Evolutionary conservation across 1,284 basidiomycete genomes (phyloP), one percentile per base, ranked within the genome.

Genomic region (Malassezia dermatis): DNA sequence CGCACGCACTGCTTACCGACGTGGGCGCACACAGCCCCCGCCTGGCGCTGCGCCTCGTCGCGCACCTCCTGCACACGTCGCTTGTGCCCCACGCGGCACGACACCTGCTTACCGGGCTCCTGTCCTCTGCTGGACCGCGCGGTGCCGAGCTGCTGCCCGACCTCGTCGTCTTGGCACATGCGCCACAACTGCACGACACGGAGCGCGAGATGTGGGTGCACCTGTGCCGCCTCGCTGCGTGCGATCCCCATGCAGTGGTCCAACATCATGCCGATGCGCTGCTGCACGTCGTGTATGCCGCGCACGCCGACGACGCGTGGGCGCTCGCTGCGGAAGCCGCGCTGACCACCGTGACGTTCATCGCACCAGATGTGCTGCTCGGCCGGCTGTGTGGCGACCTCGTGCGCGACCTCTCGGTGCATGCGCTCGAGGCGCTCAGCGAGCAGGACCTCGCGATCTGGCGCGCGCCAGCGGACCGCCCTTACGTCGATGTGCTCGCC

Each of bases 371-470:
- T 27, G 46, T 48, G 8, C 56, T 66, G 39, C 59, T 71, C 31
- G 56, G 64, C 12, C 58, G 63, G 34, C 54, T 70, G 12, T 61
- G 62, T 35, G 53, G 54, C 15, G 57, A 62, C n/a, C 51, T 71
- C 21, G 59, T 64, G 39, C 42, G 56, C 4, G 59, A 66, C 27
- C 23, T 68, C 4, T 56, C 57, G 13, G 48, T 60, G 28, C 56
- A 64, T 37, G 60, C 62, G 11, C 48, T 74, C 26, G 52, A 55
- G 2, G 34, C 35, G 8, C 59, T 73, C 13, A 61, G 53, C 8
- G 48, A 60, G 24, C 60, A 73, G 41, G 71, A 73, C 13, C 43
- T 74, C 39, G 65, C 62, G 21, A 71, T 74, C 46, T 72, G 71
- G 69, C 43, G 52, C 8, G 70, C 71, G 4, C 57, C 69, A 4